These are phyloP conservation scores for Raffaelea ambrosiae DNA, from an alignment of 2,329 filamentous ascomycete genomes.

Conservation along the genomic window DNA sequence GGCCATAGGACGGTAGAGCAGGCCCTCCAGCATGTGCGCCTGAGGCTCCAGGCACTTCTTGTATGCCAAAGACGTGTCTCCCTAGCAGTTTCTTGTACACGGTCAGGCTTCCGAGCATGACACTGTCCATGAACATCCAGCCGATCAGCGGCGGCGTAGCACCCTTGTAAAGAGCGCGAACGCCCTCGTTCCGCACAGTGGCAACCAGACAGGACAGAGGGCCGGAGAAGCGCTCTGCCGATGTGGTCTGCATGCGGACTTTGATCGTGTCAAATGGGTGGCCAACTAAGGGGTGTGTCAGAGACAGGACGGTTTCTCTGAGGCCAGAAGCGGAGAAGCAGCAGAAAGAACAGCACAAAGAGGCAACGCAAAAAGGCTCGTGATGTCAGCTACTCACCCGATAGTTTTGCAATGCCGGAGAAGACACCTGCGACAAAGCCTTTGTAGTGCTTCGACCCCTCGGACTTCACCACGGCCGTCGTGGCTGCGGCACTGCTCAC, in stretches of 20 bases:
- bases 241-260: conserved; percentile 85
- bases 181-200: conserved; percentile 78
- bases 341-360: neutral
- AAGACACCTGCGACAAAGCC: conserved; percentile 98
- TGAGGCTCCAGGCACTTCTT: conserved; percentile 22
- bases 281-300: conserved; percentile 38
- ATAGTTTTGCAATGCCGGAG: conserved; percentile 83
- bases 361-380: neutral
- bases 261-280: conserved; percentile 94
- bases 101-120: conserved; percentile 80
- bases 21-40: conserved; percentile 25
- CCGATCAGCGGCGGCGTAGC: conserved; percentile 85
- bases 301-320: neutral
- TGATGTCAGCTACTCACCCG: conserved; percentile 46
- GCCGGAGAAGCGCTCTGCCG: conserved; percentile 68
- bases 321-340: too few relatives aligned
- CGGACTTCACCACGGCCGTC: conserved; percentile 2
- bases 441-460: conserved; percentile 59
- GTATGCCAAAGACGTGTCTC: conserved; percentile 59
- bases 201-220: conserved; percentile 78
- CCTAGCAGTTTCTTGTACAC: conserved; percentile 80
- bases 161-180: conserved; percentile 86
- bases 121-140: conserved; percentile 96
- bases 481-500: neutral
- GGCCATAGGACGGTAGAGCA: conserved; percentile 66